A percentile compares a stretch with the other conserved stretches of the same genome.
These are phyloP conservation scores for Neurospora cerealis DNA, from an alignment of 495 filamentous ascomycete species.

Conservation along the genomic window DNA sequence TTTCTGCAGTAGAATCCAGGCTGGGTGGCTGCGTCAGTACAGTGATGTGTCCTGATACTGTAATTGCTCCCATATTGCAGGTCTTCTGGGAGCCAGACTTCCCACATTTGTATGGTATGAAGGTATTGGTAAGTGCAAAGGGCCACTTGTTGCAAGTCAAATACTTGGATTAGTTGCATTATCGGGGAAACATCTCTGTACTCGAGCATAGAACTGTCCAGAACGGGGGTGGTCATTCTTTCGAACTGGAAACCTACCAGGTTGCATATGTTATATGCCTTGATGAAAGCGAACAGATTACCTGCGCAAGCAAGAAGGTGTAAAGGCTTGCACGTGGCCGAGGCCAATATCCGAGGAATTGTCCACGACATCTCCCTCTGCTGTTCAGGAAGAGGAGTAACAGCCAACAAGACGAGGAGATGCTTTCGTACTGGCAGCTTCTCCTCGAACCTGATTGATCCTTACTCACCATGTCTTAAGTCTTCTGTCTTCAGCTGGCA, in stretches of 20 bases:
- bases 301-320: background rate
- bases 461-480: background rate
- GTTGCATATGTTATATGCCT: background rate
- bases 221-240: background rate
- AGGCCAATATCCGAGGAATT: no score
- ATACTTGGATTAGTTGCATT: background rate
- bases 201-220: background rate
- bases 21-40: background rate
- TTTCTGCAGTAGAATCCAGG: background rate
- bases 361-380: no score
- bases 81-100: no score
- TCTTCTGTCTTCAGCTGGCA: background rate
- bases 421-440: background rate
- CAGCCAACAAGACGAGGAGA: background rate
- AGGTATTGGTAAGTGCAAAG: no score
- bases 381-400: no score
- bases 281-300: background rate
- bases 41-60: no score
- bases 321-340: background rate
- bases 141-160: no score
- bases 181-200: background rate
- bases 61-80: no score
- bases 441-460: background rate
- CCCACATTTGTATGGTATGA: no score
- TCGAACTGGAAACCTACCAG: background rate